Conservation (phyloP, 106 monocot genomes). For the Alisma plantagoaquatica region DNA sequence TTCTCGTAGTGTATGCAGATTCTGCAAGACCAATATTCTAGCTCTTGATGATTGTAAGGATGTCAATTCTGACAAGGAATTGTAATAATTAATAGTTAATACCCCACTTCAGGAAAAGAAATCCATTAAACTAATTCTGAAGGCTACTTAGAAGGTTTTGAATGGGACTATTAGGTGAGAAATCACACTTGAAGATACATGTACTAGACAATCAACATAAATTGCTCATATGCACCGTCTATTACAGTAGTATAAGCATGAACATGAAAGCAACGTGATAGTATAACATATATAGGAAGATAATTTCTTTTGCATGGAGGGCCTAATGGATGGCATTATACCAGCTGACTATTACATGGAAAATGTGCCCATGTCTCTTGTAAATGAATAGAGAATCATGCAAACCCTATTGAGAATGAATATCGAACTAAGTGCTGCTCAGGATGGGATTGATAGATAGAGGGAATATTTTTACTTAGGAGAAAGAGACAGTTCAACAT, state of each 20-base stretch:
- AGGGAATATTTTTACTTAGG: constrained; percentile 65
- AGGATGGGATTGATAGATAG: constrained; percentile 61
- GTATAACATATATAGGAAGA: constrained; percentile 64
- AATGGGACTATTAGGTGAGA: constrained; percentile 85
- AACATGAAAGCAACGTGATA: constrained; percentile 71
- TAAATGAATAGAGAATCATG: constrained; percentile 88
- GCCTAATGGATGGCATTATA: constrained; percentile 76
- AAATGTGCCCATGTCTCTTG: constrained; percentile 51
- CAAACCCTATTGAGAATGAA: constrained; percentile 46
- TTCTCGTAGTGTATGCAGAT: constrained; percentile 25
- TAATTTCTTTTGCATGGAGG: constrained; percentile 72
- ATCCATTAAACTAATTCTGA: constrained; percentile 45
- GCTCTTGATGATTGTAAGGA: constrained; percentile 21
- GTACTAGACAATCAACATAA: constrained; percentile 65
- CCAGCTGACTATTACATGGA: constrained; percentile 75
- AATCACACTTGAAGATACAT: constrained; percentile 74
- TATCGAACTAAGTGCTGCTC: constrained; percentile 66
- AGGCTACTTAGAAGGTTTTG: constrained; percentile 75
- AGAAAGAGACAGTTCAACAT: constrained; percentile 71
- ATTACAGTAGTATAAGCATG: constrained; percentile 88
- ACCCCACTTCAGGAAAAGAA: constrained; percentile 22
- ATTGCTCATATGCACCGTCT: constrained; percentile 66
- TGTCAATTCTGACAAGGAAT: constrained; percentile 18
- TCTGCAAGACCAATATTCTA: constrained; percentile 30
- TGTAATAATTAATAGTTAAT: constrained; percentile 51